These are phyloP conservation scores for Liriodendron chinense DNA, from an alignment of 164 flowering plant genomes.

Conservation along the genomic window DNA sequence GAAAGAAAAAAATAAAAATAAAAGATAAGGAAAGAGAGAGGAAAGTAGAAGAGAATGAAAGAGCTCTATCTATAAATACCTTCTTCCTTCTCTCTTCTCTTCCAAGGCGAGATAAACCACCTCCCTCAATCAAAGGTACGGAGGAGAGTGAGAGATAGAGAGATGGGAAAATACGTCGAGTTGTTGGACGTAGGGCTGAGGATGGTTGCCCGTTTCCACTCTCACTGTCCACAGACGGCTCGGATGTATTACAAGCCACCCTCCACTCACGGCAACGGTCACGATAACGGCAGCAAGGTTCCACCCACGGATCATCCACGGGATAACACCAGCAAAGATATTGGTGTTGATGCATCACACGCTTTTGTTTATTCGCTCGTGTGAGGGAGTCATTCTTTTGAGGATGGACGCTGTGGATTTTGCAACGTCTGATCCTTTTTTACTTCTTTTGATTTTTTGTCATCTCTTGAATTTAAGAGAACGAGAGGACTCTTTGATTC, in stretches of 20 bases:
- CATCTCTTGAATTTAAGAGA: not conserved
- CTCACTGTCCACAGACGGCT: constrained; percentile 11
- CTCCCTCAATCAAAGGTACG: not conserved
- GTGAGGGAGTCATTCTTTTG: not conserved
- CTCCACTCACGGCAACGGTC: not conserved
- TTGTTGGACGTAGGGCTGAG: not conserved
- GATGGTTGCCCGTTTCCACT: not conserved
- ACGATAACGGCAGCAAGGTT: not conserved
- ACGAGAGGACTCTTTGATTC: not conserved
- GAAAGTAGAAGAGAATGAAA: not conserved
- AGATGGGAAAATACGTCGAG: not conserved
- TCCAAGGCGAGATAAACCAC: not conserved
- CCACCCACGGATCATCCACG: not conserved
- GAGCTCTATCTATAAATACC: not conserved
- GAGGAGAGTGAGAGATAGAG: not conserved
- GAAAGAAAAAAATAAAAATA: too few relatives aligned
- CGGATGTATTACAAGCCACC: constrained; percentile 13
- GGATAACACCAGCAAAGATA: not conserved
- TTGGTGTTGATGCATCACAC: not conserved
- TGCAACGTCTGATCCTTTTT: not conserved
- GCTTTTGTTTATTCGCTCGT: not conserved
- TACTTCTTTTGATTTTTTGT: not conserved
- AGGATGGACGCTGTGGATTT: not conserved
- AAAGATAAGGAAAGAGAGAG: not conserved
- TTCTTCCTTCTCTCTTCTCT: not conserved